Percentiles rank a stretch among this genome's conserved stretches.
These are phyloP conservation scores for Boletus pseudopeckii DNA, from an alignment of 768 basidiomycete genomes.

Conservation along the genomic window DNA sequence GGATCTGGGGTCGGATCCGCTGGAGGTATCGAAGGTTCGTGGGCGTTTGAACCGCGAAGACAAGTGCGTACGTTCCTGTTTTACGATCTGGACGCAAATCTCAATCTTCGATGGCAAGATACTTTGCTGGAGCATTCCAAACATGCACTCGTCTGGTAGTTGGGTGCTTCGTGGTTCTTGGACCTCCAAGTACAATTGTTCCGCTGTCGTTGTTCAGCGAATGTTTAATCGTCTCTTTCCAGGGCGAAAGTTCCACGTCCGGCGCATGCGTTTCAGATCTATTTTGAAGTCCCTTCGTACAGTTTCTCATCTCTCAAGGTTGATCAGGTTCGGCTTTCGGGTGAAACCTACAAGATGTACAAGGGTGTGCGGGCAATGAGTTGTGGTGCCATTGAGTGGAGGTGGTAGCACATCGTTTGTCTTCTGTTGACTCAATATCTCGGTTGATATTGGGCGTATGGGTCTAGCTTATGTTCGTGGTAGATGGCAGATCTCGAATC, in stretches of 20 bases:
- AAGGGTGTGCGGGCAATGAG: slow-evolving; percentile 76
- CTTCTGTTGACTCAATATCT: neutral
- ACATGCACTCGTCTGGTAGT: slow-evolving; percentile 60
- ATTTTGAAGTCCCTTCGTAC: slow-evolving; percentile 65
- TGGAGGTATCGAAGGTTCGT: slow-evolving; percentile 54
- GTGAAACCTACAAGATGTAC: slow-evolving; percentile 85
- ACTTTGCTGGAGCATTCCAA: slow-evolving; percentile 76
- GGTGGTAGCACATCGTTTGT: slow-evolving; percentile 21
- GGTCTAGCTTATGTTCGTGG: neutral
- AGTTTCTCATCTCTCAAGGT: slow-evolving; percentile 81
- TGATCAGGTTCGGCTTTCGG: slow-evolving; percentile 76
- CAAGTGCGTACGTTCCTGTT: slow-evolving; percentile 39
- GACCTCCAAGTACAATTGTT: slow-evolving; percentile 51
- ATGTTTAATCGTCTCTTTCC: slow-evolving; percentile 6
- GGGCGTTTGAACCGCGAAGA: slow-evolving; percentile 74
- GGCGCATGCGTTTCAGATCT: slow-evolving; percentile 69
- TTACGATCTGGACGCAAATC: neutral
- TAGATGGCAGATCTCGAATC: neutral
- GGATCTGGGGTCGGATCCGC: slow-evolving; percentile 43
- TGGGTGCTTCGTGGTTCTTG: slow-evolving; percentile 80
- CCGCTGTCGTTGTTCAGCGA: neutral
- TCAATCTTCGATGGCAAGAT: slow-evolving; percentile 39
- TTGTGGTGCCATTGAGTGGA: slow-evolving; percentile 31
- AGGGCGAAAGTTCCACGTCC: slow-evolving; percentile 53
- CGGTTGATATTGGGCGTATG: neutral